Evolutionary conservation across 345 rosid genomes (phyloP).

Genomic region (Gossypium australe): DNA sequence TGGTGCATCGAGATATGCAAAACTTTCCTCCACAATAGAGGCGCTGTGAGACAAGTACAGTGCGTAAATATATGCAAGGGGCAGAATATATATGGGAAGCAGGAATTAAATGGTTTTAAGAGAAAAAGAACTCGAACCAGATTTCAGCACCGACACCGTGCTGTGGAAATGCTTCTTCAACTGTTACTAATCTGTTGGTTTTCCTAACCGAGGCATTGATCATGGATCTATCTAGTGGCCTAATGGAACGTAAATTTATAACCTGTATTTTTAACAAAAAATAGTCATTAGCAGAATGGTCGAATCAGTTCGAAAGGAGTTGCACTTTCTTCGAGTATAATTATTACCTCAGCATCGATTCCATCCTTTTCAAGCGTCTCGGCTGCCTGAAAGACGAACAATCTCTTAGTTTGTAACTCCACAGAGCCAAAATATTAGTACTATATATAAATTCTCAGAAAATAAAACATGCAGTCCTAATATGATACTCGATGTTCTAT

Average conservation of each 20-base stretch:
- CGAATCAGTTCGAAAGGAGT: neutral
- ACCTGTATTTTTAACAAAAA: slow-evolving; percentile 36
- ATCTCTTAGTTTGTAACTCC: neutral
- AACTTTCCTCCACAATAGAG: slow-evolving; percentile 80
- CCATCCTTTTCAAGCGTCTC: slow-evolving; percentile 85
- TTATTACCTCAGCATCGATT: slow-evolving; percentile 73
- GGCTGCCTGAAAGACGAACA: slow-evolving; percentile 51
- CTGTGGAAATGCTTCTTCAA: slow-evolving; percentile 95
- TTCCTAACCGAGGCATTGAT: slow-evolving; percentile 90
- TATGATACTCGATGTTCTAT: neutral
- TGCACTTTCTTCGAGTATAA: neutral
- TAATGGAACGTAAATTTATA: slow-evolving; percentile 76
- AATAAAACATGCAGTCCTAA: neutral
- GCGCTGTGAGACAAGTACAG: slow-evolving; percentile 32
- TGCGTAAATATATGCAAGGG: neutral
- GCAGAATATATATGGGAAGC: neutral
- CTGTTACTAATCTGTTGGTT: slow-evolving; percentile 90
- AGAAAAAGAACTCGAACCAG: slow-evolving; percentile 21
- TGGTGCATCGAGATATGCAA: slow-evolving; percentile 75
- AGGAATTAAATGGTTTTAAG: neutral
- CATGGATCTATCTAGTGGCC: slow-evolving; percentile 78
- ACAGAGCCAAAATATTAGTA: neutral
- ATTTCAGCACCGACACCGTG: slow-evolving; percentile 96
- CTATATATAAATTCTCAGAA: neutral
- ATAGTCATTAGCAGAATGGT: neutral